phyloP scores from a whole-genome alignment of 306 rosid species.

The Citrullus mucosospermus region DNA sequence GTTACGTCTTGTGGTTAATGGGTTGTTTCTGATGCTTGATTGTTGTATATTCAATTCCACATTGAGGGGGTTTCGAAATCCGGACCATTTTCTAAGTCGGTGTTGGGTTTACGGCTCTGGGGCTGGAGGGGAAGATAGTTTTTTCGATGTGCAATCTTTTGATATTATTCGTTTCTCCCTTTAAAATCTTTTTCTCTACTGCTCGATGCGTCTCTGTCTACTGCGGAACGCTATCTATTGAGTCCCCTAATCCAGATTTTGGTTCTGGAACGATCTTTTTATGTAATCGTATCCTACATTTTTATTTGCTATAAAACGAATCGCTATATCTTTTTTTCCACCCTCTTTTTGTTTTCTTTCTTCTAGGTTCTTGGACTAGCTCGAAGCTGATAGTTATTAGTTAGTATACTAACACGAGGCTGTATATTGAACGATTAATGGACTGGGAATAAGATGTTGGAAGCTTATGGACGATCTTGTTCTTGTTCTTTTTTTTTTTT shows the following conservation, averaged over 20 bases:
- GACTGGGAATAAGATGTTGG: not conserved
- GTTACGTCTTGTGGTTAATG: not conserved
- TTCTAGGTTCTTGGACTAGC: not conserved
- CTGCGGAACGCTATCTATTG: not conserved
- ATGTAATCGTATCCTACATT: not conserved
- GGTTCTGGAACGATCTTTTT: not conserved
- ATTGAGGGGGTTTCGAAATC: not conserved
- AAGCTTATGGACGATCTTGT: not conserved
- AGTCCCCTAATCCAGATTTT: not conserved
- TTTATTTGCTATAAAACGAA: not conserved
- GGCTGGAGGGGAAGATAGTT: not conserved
- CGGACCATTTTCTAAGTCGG: not conserved
- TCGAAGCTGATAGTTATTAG: not conserved
- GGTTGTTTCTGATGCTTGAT: not conserved
- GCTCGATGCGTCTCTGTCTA: not conserved
- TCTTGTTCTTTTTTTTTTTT: not conserved
- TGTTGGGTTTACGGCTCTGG: not conserved
- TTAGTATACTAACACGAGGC: not conserved
- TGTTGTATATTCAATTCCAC: not conserved
- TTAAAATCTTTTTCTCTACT: not conserved
- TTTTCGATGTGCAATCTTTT: not conserved
- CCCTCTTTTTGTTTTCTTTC: not conserved
- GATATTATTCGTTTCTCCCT: not conserved
- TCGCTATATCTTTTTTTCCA: not conserved
- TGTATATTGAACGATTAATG: not conserved